phyloP scores from a whole-genome alignment of 2,329 filamentous ascomycete species.

The Hypoxylon sp. region DNA sequence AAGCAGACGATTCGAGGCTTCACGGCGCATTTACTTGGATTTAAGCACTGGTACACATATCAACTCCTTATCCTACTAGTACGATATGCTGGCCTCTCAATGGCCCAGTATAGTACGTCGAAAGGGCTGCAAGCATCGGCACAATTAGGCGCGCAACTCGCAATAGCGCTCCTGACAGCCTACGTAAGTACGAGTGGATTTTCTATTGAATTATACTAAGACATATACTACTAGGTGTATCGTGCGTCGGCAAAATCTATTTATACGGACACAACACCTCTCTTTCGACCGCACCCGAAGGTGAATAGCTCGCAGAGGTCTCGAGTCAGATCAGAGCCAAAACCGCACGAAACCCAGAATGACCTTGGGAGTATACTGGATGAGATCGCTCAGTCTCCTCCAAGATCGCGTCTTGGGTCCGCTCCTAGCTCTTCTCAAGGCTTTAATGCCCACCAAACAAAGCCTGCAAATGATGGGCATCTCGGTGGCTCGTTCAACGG shows the following conservation, averaged over 20 bases:
- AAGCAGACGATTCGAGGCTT: constrained; percentile 71
- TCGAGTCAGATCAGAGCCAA: constrained; percentile 49
- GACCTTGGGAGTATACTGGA: constrained; percentile 48
- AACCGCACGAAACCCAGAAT: constrained; percentile 53
- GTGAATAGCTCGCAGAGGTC: constrained; percentile 43
- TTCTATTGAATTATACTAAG: constrained; percentile 41
- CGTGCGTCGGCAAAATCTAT: constrained; percentile 60
- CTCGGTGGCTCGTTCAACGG: constrained; percentile 13
- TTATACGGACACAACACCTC: constrained; percentile 67
- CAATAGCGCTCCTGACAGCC: constrained; percentile 65
- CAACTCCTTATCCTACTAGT: constrained; percentile 71
- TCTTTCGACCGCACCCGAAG: constrained; percentile 58
- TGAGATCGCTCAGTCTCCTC: constrained; percentile 45
- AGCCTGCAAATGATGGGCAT: background rate
- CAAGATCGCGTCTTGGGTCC: constrained; percentile 6
- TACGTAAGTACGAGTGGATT: constrained; percentile 59
- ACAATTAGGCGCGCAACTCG: constrained; percentile 65
- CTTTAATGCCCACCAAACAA: background rate
- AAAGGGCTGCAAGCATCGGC: constrained; percentile 56
- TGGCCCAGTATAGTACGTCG: constrained; percentile 57
- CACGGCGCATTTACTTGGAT: constrained; percentile 69
- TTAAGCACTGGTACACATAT: constrained; percentile 74
- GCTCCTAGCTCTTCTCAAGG: constrained; percentile 7
- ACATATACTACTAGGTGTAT: constrained; percentile 57
- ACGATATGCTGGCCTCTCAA: constrained; percentile 63